Conservation (phyloP, 768 basidiomycete genomes). For the Dioszegia aurantiaca region DNA sequence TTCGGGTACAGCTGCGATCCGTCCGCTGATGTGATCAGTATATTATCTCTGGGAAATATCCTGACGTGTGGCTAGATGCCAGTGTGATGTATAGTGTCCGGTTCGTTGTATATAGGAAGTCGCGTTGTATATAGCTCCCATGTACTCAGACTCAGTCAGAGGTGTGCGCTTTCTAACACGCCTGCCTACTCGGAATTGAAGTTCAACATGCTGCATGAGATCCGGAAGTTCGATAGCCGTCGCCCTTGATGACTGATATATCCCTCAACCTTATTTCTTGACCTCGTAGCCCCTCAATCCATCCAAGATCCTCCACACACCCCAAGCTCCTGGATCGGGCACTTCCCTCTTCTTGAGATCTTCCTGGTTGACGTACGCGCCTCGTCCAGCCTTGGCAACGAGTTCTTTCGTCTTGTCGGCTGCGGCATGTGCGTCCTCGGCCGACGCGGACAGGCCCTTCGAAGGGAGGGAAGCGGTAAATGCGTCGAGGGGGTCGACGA, state of each 20-base stretch:
- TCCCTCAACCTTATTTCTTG: not conserved
- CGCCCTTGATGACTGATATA: no score
- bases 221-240: no score
- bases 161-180: no score
- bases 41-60: no score
- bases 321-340: constrained; percentile 90
- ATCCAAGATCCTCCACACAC: constrained; percentile 57
- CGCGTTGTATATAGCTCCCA: constrained; percentile 1
- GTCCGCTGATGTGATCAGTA: no score
- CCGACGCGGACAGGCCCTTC: constrained; percentile 57
- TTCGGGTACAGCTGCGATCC: no score
- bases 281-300: constrained; percentile 38
- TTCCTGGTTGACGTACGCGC: constrained; percentile 67
- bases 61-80: no score
- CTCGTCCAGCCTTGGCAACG: constrained; percentile 81
- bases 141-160: no score
- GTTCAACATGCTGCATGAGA: not conserved
- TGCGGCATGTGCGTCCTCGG: constrained; percentile 62
- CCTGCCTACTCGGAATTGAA: no score
- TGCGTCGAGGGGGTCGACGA: constrained; percentile 84
- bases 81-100: no score
- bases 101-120: no score
- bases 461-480: constrained; percentile 61
- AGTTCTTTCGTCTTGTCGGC: constrained; percentile 72
- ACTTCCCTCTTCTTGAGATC: constrained; percentile 62